These are phyloP conservation scores for Nakaseomyces kungkrabaensis DNA, from an alignment of 1,139 yeast genomes.

Conservation along the genomic window DNA sequence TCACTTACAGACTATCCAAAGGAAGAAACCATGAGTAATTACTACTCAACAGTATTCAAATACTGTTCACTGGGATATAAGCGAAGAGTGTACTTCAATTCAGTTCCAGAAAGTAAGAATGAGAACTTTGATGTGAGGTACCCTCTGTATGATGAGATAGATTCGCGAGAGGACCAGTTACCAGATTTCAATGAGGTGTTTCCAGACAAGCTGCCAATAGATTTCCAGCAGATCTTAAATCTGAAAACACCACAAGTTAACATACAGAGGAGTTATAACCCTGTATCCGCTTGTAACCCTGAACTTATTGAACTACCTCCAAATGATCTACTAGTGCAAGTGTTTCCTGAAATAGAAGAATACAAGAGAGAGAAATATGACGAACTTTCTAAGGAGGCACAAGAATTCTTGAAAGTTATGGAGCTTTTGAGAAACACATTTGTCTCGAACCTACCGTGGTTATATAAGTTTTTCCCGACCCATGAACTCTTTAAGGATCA, in stretches of 20 bases:
- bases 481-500: conserved; percentile 24
- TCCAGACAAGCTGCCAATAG: conserved; percentile 16
- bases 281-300: not conserved
- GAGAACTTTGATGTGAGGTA: conserved; percentile 9
- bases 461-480: conserved; percentile 22
- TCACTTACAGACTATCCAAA: conserved; percentile 21
- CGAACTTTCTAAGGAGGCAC: conserved; percentile 10
- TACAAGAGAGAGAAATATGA: conserved; percentile 12
- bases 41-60: conserved; percentile 23
- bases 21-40: conserved; percentile 22
- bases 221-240: conserved; percentile 17
- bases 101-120: not conserved
- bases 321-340: conserved; percentile 12
- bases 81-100: conserved; percentile 18
- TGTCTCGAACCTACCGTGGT: conserved; percentile 21
- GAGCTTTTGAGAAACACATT: conserved; percentile 18
- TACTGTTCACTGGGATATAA: conserved; percentile 27
- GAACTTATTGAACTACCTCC: conserved; percentile 9
- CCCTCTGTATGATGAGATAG: not conserved
- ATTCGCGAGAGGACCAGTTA: not conserved
- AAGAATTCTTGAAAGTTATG: conserved; percentile 16
- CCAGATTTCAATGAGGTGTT: conserved; percentile 9
- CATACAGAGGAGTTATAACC: not conserved
- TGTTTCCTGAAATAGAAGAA: conserved; percentile 26
- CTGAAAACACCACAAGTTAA: conserved; percentile 12